Evolutionary conservation across 2,329 filamentous ascomycete genomes (phyloP), one percentile per base, ranked within the genome.

Genomic region (Westerdykella sp.): DNA sequence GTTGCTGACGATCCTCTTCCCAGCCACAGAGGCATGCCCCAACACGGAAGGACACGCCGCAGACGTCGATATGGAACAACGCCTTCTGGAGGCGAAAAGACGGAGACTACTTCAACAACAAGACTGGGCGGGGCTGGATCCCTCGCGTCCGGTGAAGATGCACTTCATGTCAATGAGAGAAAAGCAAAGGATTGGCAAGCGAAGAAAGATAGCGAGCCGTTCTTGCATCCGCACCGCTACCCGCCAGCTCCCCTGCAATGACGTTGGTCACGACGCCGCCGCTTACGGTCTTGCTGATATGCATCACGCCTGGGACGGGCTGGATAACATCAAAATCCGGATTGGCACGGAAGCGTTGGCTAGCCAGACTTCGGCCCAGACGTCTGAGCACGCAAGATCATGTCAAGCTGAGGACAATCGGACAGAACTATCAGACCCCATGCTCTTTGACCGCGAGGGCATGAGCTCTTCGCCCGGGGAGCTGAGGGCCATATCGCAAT

Each of bases 281-380:
- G 46, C 44, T 6, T 47, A 47, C 40, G 46, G 14, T 44, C 50
- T 46, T 48, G 47, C 34, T 44, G 50, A 40, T 28, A 28, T 28
- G 25, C 25, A 28, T 52, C 49, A 18, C 31, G 18, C 48, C 15
- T 42, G 39, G 21, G 43, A 47, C 36, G 37, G 44, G 28, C 23
- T 40, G 22, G 49, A 64, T 34, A 42, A 60, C 42, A 59, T 69
- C 40, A 55, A 49, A 37, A 56, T 69, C 43, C 61, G 56, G 18
- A 65, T 69, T 43, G 66, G 66, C 13, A 59, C 58, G 41, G 58
- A 65, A 48, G 65, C 62, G 44, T 53, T 63, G 49, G 54, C 53
- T 39, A 59, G 49, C 40, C 49, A 48, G 32, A 49, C 45, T n/a
- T 51, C 53, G 34, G 52, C 42, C 34, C 37, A 45, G 25, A 38